phyloP scores from a whole-genome alignment of 2,329 filamentous ascomycete species.

The Teratosphaeria nubilosa region DNA sequence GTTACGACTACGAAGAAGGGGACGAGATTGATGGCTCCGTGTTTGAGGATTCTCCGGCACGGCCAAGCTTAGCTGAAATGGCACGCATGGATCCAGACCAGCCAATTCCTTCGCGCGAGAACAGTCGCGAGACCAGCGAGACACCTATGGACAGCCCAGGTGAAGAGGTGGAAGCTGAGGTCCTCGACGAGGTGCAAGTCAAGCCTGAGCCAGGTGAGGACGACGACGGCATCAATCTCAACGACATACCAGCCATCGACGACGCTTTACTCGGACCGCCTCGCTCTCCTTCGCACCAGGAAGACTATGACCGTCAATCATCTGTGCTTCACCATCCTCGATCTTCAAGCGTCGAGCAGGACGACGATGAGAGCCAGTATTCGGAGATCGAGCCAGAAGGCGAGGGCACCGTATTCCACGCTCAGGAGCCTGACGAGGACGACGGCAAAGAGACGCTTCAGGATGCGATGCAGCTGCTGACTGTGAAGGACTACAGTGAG shows the following conservation, averaged over 20 bases:
- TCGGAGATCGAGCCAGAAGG: slow-evolving; percentile 29
- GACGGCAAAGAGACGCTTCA: slow-evolving; percentile 24
- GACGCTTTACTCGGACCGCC: slow-evolving; percentile 35
- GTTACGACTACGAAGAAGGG: slow-evolving; percentile 39
- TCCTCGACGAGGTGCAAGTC: slow-evolving; percentile 59
- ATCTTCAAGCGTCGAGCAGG: slow-evolving; percentile 23
- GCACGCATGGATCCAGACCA: slow-evolving; percentile 69
- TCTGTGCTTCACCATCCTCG: slow-evolving; percentile 46
- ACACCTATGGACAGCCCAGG: slow-evolving; percentile 3
- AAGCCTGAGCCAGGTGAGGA: slow-evolving; percentile 51
- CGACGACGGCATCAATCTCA: slow-evolving; percentile 53
- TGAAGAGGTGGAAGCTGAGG: slow-evolving; percentile 43
- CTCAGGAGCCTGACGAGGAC: slow-evolving; percentile 5
- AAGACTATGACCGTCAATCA: slow-evolving; percentile 35
- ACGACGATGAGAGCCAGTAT: slow-evolving; percentile 47
- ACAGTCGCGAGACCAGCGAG: slow-evolving; percentile 27
- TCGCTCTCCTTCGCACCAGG: slow-evolving; percentile 37
- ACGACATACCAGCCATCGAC: slow-evolving; percentile 45
- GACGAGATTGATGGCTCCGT: slow-evolving; percentile 20
- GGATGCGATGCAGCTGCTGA: slow-evolving; percentile 26
- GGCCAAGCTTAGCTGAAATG: slow-evolving; percentile 36
- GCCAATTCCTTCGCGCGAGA: slow-evolving; percentile 79
- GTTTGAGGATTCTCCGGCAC: slow-evolving; percentile 34
- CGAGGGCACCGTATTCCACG: slow-evolving; percentile 21
- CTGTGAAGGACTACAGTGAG: slow-evolving; percentile 25